Conservation (phyloP, 2,329 filamentous ascomycete species). For the Gaeumannomyces tritici region DNA sequence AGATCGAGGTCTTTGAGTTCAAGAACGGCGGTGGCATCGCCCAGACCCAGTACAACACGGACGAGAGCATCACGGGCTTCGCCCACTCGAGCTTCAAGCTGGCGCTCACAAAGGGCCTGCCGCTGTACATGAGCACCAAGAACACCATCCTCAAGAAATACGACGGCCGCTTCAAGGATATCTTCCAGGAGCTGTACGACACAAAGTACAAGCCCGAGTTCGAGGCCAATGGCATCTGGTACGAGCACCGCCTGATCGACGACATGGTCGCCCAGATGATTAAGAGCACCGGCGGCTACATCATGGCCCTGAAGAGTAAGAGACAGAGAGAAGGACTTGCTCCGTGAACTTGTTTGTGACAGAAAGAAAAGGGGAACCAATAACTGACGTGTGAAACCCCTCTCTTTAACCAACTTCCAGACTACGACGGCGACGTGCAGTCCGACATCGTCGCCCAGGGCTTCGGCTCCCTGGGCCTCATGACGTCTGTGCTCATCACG, state of each 20-base stretch:
- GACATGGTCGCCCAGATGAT: slow-evolving; percentile 99
- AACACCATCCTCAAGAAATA: slow-evolving; percentile 99
- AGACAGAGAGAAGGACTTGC: slow-evolving; percentile 31
- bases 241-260: slow-evolving; percentile 97
- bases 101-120: slow-evolving; percentile 74
- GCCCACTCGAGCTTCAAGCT: slow-evolving; percentile 97
- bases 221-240: slow-evolving; percentile 91
- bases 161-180: slow-evolving; percentile 97
- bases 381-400: not conserved
- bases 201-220: slow-evolving; percentile 78
- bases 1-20: slow-evolving; percentile 87
- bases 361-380: not conserved
- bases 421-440: slow-evolving; percentile 98
- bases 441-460: slow-evolving; percentile 97
- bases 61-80: slow-evolving; percentile 89
- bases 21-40: slow-evolving; percentile 77
- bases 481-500: slow-evolving; percentile 96
- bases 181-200: slow-evolving; percentile 97
- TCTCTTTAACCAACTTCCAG: slow-evolving; percentile 39
- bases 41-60: slow-evolving; percentile 97
- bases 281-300: slow-evolving; percentile 92
- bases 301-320: slow-evolving; percentile 97
- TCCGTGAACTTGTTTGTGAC: not conserved
- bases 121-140: slow-evolving; percentile 99
- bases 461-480: slow-evolving; percentile 94